Evolutionary conservation across 2,329 filamentous ascomycete genomes (phyloP), one percentile per base, ranked within the genome.

Genomic region (Exophiala aquamarina): DNA sequence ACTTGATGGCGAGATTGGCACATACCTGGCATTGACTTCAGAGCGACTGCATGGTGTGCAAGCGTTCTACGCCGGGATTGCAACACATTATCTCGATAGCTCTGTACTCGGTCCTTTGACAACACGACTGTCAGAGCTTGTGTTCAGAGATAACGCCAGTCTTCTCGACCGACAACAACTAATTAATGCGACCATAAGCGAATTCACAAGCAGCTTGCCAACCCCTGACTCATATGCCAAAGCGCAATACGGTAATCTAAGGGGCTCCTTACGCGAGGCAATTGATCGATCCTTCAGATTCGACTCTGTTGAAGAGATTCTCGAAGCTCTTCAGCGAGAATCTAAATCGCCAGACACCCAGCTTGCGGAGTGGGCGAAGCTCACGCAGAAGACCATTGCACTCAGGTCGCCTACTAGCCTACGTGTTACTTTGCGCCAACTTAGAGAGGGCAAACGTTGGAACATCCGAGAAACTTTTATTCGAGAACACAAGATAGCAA

Each of bases 61-160:
- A 65, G 86, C 85, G 42, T 91, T 95, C 63, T 96, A 94, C 71
- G 79, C 89, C 36, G 93, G 93, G 49, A 77, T 98, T 60, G 93
- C 93, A 50, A 97, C 93, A 11, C 93, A 98, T 73, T 98, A 95
- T 72, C 74, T 98, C 56, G 87, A 98, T 76, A 95, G 92, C 34
- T 90, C 88, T 50, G 85, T 86, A 57, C 78, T 98, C 51, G 83
- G 87, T 40, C 81, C 82, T 59, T 79, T 98, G 48, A 89, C 95
- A 67, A 78, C 83, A 15, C 88, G 92, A 65, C 79, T 98, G 19
- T 87, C 89, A 1, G 93, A 98, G 71, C 78, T 98, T 53, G 80
- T 84, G 20, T 98, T 98, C 76, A 79, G 80, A 50, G 94, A 98
- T 70, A 82, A 84, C 61, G 81, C 87, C 47, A 57, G 67, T 31